These are phyloP conservation scores for Leccinum subtestaceum DNA, from an alignment of 768 basidiomycete genomes.

Conservation along the genomic window DNA sequence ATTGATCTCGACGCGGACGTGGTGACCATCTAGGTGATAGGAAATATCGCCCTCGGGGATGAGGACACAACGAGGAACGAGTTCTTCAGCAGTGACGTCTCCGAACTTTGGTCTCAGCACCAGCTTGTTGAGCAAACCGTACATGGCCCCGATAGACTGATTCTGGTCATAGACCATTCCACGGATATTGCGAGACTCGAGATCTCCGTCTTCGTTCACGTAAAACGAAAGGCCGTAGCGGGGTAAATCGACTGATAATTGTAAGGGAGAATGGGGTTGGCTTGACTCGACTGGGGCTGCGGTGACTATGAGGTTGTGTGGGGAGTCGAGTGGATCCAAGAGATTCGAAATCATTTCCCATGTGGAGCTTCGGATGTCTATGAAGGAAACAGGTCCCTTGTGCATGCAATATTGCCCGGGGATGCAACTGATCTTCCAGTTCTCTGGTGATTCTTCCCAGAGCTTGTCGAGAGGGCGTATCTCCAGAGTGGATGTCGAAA, in stretches of 20 bases:
- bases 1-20: slow-evolving; percentile 18
- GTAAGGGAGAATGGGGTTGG: background rate
- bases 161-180: slow-evolving; percentile 40
- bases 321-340: slow-evolving; percentile 24
- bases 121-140: slow-evolving; percentile 41
- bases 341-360: slow-evolving; percentile 28
- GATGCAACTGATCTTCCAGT: slow-evolving; percentile 26
- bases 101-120: slow-evolving; percentile 35
- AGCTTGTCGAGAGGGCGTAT: slow-evolving; percentile 25
- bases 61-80: slow-evolving; percentile 30
- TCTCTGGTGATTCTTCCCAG: slow-evolving; percentile 25
- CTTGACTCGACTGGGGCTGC: background rate
- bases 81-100: background rate
- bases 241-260: slow-evolving; percentile 35
- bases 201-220: slow-evolving; percentile 27
- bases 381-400: slow-evolving; percentile 9
- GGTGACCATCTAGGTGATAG: slow-evolving; percentile 8
- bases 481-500: slow-evolving; percentile 22
- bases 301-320: slow-evolving; percentile 23
- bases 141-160: slow-evolving; percentile 44
- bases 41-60: slow-evolving; percentile 37
- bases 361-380: slow-evolving; percentile 29
- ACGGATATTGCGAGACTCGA: slow-evolving; percentile 42
- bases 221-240: slow-evolving; percentile 43
- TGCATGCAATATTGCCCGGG: slow-evolving; percentile 8